A percentile compares a stretch with the other conserved stretches of the same genome.
Conservation (phyloP, 2,329 filamentous ascomycete genomes). For the Neospermospora avenae region DNA sequence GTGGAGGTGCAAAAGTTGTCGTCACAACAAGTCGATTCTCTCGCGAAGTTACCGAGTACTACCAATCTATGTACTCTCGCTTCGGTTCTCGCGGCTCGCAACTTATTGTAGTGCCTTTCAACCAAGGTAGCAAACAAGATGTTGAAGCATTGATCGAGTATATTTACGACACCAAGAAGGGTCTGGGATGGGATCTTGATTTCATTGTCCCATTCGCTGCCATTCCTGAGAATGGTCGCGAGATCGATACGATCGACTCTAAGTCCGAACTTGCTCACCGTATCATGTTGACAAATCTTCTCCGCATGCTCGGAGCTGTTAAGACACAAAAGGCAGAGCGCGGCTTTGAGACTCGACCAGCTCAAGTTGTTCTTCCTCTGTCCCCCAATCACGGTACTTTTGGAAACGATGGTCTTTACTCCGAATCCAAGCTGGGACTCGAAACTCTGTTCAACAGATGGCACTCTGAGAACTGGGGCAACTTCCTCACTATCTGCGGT, state of each 20-base stretch:
- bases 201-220: conserved; percentile 95
- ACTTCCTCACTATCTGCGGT: conserved; percentile 97
- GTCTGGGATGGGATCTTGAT: conserved; percentile 97
- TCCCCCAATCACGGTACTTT: conserved; percentile 99
- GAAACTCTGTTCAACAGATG: conserved; percentile 98
- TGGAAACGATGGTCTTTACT: conserved; percentile 95
- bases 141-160: conserved; percentile 92
- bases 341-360: conserved; percentile 91
- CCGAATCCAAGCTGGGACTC: conserved; percentile 93
- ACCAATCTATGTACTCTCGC: conserved; percentile 96
- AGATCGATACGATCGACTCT: conserved; percentile 95
- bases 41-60: conserved; percentile 96
- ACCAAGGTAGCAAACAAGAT: conserved; percentile 97
- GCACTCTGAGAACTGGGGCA: conserved; percentile 96
- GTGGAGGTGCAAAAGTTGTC: conserved; percentile 92
- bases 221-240: conserved; percentile 94
- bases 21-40: conserved; percentile 98
- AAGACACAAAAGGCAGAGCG: conserved; percentile 86
- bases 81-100: conserved; percentile 93
- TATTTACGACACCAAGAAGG: conserved; percentile 94
- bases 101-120: conserved; percentile 97
- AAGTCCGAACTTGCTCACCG: conserved; percentile 97
- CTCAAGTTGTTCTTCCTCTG: conserved; percentile 91
- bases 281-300: conserved; percentile 97
- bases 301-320: conserved; percentile 85